Evolutionary conservation across 768 basidiomycete genomes (phyloP).

Genomic region (Boletellus emodensis): DNA sequence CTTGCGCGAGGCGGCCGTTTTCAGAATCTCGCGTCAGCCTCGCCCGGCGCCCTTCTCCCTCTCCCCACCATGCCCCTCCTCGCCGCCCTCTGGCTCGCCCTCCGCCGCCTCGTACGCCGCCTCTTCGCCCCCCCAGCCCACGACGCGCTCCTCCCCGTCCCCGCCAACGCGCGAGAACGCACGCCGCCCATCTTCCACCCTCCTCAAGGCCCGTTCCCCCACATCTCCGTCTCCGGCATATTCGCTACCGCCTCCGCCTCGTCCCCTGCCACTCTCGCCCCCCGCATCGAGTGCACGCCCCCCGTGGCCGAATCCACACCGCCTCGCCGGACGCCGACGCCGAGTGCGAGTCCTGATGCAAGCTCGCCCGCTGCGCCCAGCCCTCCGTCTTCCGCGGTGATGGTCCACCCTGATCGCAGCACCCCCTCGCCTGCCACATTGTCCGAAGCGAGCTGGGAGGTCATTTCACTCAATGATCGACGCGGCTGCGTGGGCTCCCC

Average conservation of each 20-base stretch:
- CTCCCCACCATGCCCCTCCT: constrained; percentile 5
- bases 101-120: constrained; percentile 1
- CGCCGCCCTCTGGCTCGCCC: constrained; percentile 15
- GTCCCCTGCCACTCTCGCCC: not conserved
- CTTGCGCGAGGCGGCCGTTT: constrained; percentile 13
- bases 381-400: constrained; percentile 10
- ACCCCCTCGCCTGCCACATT: constrained; percentile 16
- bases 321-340: too few species aligned
- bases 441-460: constrained; percentile 22
- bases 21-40: constrained; percentile 8
- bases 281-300: too few species aligned
- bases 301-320: too few species aligned
- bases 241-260: not conserved
- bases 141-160: not conserved
- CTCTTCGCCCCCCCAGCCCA: not conserved
- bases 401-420: constrained; percentile 21
- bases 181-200: constrained; percentile 8
- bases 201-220: constrained; percentile 13
- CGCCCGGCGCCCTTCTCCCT: not conserved
- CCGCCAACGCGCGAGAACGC: not conserved
- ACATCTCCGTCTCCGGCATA: constrained; percentile 18
- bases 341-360: too few species aligned
- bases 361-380: constrained; percentile 1
- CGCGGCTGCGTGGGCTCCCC: not conserved
- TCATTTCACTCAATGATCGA: constrained; percentile 20